Conservation (phyloP, 169 alveolate species). For the Babesia ovata region DNA sequence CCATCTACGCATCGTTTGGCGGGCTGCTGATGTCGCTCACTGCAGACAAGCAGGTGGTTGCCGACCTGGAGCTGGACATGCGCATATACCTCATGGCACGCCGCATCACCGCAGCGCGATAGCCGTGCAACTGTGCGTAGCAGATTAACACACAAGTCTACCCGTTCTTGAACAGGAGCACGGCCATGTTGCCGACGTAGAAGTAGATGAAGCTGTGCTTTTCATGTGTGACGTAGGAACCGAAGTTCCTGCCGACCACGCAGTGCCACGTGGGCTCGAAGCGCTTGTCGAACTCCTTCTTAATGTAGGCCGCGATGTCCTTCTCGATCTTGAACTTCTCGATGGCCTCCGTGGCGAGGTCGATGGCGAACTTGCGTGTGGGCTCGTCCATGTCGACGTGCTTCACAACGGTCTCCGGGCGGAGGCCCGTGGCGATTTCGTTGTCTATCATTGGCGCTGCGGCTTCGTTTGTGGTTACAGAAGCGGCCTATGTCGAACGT, state of each 20-base stretch:
- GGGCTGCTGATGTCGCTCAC: conserved; percentile 89
- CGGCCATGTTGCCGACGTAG: conserved; percentile 98
- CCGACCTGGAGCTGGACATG: conserved; percentile 88
- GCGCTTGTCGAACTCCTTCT: conserved; percentile 98
- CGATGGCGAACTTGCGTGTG: conserved; percentile 97
- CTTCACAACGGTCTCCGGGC: conserved; percentile 80
- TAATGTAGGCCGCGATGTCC: conserved; percentile 98
- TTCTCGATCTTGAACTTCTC: conserved; percentile 94
- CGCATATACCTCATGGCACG: conserved; percentile 82
- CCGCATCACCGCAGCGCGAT: conserved; percentile 62
- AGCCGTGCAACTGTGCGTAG: not conserved
- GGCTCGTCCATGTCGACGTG: conserved; percentile 99
- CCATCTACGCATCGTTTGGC: conserved; percentile 86
- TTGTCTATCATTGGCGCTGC: conserved; percentile 6
- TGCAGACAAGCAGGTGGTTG: conserved; percentile 89
- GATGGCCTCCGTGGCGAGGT: conserved; percentile 97
- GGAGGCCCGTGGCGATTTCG: conserved; percentile 8
- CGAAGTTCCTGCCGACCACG: conserved; percentile 98
- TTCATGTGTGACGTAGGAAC: conserved; percentile 99
- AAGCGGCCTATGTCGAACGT: too few relatives aligned
- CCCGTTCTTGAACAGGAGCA: conserved; percentile 96
- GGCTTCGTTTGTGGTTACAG: not conserved
- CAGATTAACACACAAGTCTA: conserved; percentile 63
- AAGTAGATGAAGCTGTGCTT: conserved; percentile 99
- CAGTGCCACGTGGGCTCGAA: conserved; percentile 99